Percentiles rank a stretch among this genome's conserved stretches.
Conservation (phyloP, 2,329 filamentous ascomycete species). For the Tolypocladium cylindrosporum region DNA sequence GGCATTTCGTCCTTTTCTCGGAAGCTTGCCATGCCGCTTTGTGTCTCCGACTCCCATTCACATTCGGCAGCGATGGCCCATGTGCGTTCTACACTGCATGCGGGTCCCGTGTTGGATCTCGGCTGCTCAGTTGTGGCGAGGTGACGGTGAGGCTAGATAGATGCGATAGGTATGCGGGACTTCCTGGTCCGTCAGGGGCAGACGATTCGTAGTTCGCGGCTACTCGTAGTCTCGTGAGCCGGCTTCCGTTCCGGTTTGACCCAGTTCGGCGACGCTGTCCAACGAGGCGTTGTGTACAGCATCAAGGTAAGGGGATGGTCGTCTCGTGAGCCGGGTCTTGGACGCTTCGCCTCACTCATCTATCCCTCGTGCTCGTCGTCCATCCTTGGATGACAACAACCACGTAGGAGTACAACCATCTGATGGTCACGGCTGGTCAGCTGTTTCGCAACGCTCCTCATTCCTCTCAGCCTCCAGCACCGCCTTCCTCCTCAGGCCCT, state of each 20-base stretch:
- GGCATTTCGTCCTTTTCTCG: background rate
- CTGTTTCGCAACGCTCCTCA: background rate
- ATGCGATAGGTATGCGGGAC: background rate
- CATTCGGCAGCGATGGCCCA: background rate
- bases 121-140: background rate
- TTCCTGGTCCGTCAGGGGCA: background rate
- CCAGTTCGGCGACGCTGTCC: background rate
- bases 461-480: constrained; percentile 20
- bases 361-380: background rate
- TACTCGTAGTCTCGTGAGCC: background rate
- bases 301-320: background rate
- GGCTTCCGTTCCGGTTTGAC: background rate
- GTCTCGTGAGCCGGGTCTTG: background rate
- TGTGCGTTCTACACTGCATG: background rate
- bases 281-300: background rate
- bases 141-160: background rate
- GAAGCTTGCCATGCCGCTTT: background rate
- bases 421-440: background rate
- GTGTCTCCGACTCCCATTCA: background rate
- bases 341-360: background rate
- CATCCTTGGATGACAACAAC: background rate
- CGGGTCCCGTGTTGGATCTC: background rate
- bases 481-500: constrained; percentile 45
- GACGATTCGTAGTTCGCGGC: background rate
- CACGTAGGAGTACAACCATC: background rate